Evolutionary conservation across 2,329 filamentous ascomycete genomes (phyloP), one percentile per base, ranked within the genome.

Genomic region (Pseudogymnoascus sp.): DNA sequence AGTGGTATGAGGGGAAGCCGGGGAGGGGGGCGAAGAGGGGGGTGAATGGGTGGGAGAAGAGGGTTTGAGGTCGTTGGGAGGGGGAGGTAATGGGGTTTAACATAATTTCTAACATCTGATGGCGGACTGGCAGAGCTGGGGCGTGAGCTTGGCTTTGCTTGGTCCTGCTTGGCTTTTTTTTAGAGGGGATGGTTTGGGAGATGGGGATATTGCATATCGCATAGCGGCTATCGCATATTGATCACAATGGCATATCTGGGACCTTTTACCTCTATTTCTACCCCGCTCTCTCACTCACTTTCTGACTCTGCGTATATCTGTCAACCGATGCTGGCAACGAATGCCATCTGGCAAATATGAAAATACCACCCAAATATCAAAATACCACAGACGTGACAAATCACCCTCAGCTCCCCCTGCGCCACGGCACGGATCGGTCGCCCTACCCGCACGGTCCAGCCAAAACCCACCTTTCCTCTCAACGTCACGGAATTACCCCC

Each of bases 1-100:
- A 84, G 66, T 85, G 75, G 63, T 77, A 77, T 62, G 19, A 16
- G 6, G 26, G 33, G 22, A 59, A 59, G 53, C 41, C 41, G 6
- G 22, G 41, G 19, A 46, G 4, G 41, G 41, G 19, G 6, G 41
- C 41, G 41, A 46, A 46, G 41, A 46, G 41, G 41, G 41, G 41
- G 4, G 22, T 26, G 5, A 6, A 46, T 4, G 41, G 41, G 11
- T 46, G 41, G 41, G 41, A 46, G 41, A n/a, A 14, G 16, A 2
- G 6, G 7, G n/a, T 10, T 4, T 46, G 41, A 24, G 41, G 22
- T 6, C 16, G 40, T 43, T 16, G n/a, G 37, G n/a, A 3, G n/a
- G 37, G n/a, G 40, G 16, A 41, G 2, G 16, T 22, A 11, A 22
- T 22, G 22, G 40, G 12, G n/a, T 2, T 26, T 24, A 24, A 26